Conservation (phyloP, 2,329 filamentous ascomycete genomes). For the Talaromyces sp. region DNA sequence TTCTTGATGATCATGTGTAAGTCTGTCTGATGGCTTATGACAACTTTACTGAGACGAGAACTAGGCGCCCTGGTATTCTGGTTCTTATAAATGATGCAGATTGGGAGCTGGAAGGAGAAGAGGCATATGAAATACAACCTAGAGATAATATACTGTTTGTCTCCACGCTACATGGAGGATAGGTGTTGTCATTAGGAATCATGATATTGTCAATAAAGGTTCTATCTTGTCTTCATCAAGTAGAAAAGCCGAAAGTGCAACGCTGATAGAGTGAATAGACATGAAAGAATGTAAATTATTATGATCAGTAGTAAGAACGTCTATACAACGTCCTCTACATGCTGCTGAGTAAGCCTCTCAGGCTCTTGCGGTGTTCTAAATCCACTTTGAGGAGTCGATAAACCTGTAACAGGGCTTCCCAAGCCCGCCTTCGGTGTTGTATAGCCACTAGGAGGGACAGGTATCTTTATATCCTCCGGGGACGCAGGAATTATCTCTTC, state of each 20-base stretch:
- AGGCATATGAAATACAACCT: conserved; percentile 75
- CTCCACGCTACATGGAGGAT: conserved; percentile 92
- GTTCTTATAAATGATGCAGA: conserved; percentile 97
- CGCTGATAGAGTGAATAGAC: not conserved
- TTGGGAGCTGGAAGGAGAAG: conserved; percentile 96
- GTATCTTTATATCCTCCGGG: conserved; percentile 76
- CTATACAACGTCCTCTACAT: conserved; percentile 40
- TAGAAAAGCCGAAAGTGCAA: conserved; percentile 3
- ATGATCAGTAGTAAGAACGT: conserved; percentile 22
- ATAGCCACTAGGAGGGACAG: conserved; percentile 60
- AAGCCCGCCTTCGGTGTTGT: conserved; percentile 44
- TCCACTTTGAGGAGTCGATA: conserved; percentile 43
- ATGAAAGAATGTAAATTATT: not conserved
- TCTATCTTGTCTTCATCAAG: conserved; percentile 10
- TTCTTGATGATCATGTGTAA: conserved; percentile 83
- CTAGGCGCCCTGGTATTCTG: conserved; percentile 86
- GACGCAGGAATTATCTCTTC: conserved; percentile 68
- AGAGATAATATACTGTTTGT: conserved; percentile 93
- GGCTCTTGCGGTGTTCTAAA: conserved; percentile 42
- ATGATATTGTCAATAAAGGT: conserved; percentile 7
- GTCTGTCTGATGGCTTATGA: conserved; percentile 37
- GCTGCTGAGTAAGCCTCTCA: conserved; percentile 43
- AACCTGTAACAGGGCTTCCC: conserved; percentile 38
- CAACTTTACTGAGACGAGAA: conserved; percentile 14
- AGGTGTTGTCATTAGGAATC: conserved; percentile 24